These are phyloP conservation scores for Apocynum venetum DNA, from an alignment of 257 asterid genomes.

Conservation along the genomic window DNA sequence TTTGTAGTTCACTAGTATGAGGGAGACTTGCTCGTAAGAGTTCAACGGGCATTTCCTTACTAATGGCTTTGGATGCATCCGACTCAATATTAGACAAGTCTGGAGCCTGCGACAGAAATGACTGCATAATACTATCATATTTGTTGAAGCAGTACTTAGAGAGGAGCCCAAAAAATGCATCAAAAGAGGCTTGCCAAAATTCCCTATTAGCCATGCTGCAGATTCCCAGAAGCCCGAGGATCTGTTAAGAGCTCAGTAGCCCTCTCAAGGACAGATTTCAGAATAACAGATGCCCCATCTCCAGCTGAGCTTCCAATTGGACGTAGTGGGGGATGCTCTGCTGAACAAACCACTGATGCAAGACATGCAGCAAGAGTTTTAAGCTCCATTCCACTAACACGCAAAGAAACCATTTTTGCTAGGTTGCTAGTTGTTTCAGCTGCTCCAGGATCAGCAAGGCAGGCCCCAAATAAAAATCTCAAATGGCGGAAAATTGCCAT, in stretches of 20 bases:
- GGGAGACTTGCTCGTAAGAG: conserved; percentile 52
- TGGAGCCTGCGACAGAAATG: conserved; percentile 19
- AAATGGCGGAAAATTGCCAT: conserved; percentile 44
- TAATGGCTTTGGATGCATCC: conserved; percentile 37
- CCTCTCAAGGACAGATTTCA: conserved; percentile 45
- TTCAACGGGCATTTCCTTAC: conserved; percentile 48
- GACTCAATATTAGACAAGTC: conserved; percentile 23
- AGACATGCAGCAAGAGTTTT: conserved; percentile 45
- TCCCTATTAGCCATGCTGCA: conserved; percentile 38
- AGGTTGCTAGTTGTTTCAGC: conserved; percentile 29
- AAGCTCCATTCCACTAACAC: conserved; percentile 39
- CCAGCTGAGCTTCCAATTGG: conserved; percentile 51
- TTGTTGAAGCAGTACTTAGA: conserved; percentile 39
- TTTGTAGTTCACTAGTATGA: conserved; percentile 42
- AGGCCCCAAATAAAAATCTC: conserved; percentile 38
- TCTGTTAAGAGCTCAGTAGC: conserved; percentile 39
- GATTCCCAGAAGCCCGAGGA: conserved; percentile 31
- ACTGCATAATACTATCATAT: conserved; percentile 34
- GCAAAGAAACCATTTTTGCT: conserved; percentile 27
- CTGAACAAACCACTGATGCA: conserved; percentile 46
- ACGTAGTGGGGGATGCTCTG: conserved; percentile 48
- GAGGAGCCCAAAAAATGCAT: conserved; percentile 39
- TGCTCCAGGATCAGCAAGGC: conserved; percentile 31
- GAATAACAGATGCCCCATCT: conserved; percentile 43
- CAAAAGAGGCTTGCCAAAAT: conserved; percentile 54